Percentiles rank a stretch among this genome's conserved stretches.
These are phyloP conservation scores for Cicer yamashitae DNA, from an alignment of 306 rosid genomes.

Conservation along the genomic window DNA sequence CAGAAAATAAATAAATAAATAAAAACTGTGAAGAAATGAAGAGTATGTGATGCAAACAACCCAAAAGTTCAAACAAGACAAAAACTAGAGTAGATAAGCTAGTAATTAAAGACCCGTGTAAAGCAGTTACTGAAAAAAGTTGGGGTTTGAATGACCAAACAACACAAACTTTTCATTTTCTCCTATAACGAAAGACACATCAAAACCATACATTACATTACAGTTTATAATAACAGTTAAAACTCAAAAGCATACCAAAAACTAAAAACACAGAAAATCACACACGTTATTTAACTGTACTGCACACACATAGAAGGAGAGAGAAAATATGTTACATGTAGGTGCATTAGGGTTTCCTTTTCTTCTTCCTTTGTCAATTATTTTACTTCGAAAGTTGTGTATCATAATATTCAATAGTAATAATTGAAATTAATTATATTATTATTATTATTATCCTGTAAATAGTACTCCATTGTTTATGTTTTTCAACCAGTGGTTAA, in stretches of 20 bases:
- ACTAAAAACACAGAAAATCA: slow-evolving; percentile 16
- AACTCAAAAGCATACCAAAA: slow-evolving; percentile 26
- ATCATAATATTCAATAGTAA: background rate
- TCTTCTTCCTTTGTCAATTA: slow-evolving; percentile 13
- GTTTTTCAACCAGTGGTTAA: slow-evolving; percentile 27
- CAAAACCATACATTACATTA: slow-evolving; percentile 4
- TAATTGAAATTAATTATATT: too few species aligned
- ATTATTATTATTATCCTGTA: too few species aligned
- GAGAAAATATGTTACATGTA: background rate
- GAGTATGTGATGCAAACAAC: slow-evolving; percentile 32
- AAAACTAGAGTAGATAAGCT: background rate
- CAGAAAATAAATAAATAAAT: slow-evolving; percentile 15
- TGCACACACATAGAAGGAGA: slow-evolving; percentile 36
- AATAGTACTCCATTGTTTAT: background rate
- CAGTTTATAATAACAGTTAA: slow-evolving; percentile 45
- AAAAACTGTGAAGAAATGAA: slow-evolving; percentile 12
- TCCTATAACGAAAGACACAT: slow-evolving; percentile 36
- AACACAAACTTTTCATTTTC: slow-evolving; percentile 39
- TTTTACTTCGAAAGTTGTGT: slow-evolving; percentile 43
- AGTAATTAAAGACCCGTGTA: background rate
- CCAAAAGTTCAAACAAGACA: slow-evolving; percentile 45
- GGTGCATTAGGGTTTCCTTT: slow-evolving; percentile 48
- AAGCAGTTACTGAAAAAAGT: slow-evolving; percentile 36
- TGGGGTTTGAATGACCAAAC: slow-evolving; percentile 52
- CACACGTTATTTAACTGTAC: slow-evolving; percentile 5